Base-by-base conservation (phyloP, 2,329 filamentous ascomycete species). In the Microdochium bolleyi region DNA sequence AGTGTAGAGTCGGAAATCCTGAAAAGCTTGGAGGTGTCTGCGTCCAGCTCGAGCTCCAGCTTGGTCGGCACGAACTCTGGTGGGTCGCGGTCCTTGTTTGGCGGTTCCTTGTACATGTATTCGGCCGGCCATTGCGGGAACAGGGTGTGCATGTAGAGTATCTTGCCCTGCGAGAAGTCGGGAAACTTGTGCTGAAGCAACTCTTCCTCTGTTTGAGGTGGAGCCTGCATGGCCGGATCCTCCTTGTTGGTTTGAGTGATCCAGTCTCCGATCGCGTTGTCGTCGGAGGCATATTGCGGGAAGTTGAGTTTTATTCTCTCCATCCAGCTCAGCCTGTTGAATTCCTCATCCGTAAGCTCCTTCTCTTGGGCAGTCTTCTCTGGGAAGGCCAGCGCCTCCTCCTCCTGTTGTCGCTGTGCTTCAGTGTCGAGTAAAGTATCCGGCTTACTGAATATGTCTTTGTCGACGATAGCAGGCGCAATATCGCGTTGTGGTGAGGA, bases 21-120 rank as follows among this genome's bases (percentile, higher is more conserved):
- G 66, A 97, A 99, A 24, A 80, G 77, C 60, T 91, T 90, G 67
- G 95, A 89, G 59, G 95, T 88, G 61, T 97, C 94, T 49, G 82
- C 79, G 2, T 89, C 87, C 32, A 97, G 74, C 56, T 99, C 94
- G 14, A 99, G 77, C 56, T 84, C 91, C 53, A 96, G 78, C 69
- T 99, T 99, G 21, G 87, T 92, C 0, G 91, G 90, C 4, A 91
- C 80, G 3, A 97, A 63, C 38, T 62, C 62, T 41, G 62, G 60
- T 77, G 16, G 89, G 78, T 68, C 92, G 94, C 0, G 91, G 89
- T 63, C 62, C 41, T 84, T 85, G 68, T 91, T 95, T 1, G 77
- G 58, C 0, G 92, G 90, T 38, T 84, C 82, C 69, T 96, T 94
- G 53, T 87, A 85, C 56, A 88, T 79, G 69, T 88, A 92, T 52